Evolutionary conservation across 371 early-diverging fungal genomes (phyloP).

Genomic region (Lichtheimia ornata): DNA sequence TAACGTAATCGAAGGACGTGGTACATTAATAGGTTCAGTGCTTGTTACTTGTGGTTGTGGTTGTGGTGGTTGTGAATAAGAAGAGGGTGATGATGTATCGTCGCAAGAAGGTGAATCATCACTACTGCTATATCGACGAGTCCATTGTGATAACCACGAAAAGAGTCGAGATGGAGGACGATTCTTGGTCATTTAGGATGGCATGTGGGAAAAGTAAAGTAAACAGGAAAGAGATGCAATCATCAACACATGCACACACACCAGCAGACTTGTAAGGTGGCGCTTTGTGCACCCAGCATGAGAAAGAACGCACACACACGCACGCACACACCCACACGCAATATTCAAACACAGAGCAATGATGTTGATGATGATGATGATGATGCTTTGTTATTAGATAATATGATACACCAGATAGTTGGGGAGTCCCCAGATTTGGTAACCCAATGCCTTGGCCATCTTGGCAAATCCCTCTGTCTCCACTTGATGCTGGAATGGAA

Average conservation of each 20-base stretch:
- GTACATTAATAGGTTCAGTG: constrained; percentile 16
- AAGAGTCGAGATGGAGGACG: constrained; percentile 17
- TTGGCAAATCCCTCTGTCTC: constrained; percentile 83
- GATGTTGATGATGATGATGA: neutral
- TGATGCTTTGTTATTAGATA: constrained; percentile 2
- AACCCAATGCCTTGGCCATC: constrained; percentile 64
- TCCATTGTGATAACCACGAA: constrained; percentile 20
- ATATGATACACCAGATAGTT: constrained; percentile 47
- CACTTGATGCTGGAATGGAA: constrained; percentile 65
- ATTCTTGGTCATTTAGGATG: constrained; percentile 11
- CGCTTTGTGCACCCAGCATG: constrained; percentile 1
- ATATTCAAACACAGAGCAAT: neutral
- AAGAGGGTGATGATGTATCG: constrained; percentile 21
- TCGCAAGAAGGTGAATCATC: constrained; percentile 4
- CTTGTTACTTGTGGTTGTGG: neutral
- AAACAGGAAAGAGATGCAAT: neutral
- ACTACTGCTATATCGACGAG: constrained; percentile 12
- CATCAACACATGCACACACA: too few relatives aligned
- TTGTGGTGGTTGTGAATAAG: constrained; percentile 24
- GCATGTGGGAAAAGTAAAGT: constrained; percentile 6
- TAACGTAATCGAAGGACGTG: constrained; percentile 15
- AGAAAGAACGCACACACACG: neutral
- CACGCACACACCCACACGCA: neutral
- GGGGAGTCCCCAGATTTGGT: constrained; percentile 51
- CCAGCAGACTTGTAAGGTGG: too few relatives aligned